Evolutionary conservation across 2,329 filamentous ascomycete genomes (phyloP).

Genomic region (Aspergillus fumigatus): DNA sequence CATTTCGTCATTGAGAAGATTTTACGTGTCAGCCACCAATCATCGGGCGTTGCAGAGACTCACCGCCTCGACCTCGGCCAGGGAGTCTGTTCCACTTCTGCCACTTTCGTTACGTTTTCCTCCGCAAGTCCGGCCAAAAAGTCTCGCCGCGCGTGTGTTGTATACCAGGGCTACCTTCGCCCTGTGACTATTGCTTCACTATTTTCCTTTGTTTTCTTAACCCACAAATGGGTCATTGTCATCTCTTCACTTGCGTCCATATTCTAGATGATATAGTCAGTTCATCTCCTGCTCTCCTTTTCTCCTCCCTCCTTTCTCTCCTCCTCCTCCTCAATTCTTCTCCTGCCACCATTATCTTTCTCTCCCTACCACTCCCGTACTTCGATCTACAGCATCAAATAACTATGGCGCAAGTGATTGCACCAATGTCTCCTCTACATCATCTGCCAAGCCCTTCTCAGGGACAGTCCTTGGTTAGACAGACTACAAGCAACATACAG

Average conservation of each 20-base stretch:
- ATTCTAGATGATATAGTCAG: not conserved
- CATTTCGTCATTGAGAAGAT: constrained; percentile 9
- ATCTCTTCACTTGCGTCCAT: not conserved
- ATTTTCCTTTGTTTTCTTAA: constrained; percentile 5
- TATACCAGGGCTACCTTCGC: not conserved
- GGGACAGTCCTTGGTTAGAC: not conserved
- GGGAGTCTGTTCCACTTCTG: constrained; percentile 4
- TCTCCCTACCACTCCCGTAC: not conserved
- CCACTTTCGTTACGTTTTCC: constrained; percentile 19
- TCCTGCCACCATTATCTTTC: constrained; percentile 7
- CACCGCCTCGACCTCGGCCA: constrained; percentile 7
- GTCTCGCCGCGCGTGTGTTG: constrained; percentile 1
- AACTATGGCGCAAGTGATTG: not conserved
- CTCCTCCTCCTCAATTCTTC: constrained; percentile 5
- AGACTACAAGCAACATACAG: not conserved
- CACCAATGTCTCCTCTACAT: not conserved
- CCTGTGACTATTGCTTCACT: not conserved
- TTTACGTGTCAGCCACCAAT: constrained; percentile 1
- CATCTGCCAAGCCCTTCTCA: not conserved
- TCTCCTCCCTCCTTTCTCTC: constrained; percentile 9
- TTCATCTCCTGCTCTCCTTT: constrained; percentile 9
- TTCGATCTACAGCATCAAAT: not conserved
- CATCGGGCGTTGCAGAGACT: not conserved
- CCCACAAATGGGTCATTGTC: not conserved
- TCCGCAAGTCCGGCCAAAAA: constrained; percentile 12